Percentiles rank a stretch among this genome's conserved stretches.
These are phyloP conservation scores for Trichoderma erinaceum DNA, from an alignment of 495 filamentous ascomycete genomes.

Conservation along the genomic window DNA sequence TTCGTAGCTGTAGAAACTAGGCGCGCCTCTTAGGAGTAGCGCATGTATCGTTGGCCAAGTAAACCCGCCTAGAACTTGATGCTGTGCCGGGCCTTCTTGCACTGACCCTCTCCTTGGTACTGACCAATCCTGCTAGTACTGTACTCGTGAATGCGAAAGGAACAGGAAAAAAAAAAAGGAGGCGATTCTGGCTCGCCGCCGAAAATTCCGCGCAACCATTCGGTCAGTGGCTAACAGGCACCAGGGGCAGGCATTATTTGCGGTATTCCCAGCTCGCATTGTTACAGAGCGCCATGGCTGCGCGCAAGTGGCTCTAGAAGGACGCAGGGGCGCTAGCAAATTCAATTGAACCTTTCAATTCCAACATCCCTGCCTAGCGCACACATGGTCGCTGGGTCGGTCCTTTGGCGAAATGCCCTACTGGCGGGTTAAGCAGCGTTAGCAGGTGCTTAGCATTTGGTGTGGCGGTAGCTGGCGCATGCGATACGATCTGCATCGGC, in stretches of 20 bases:
- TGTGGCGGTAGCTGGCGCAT: neutral
- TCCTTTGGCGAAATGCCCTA: neutral
- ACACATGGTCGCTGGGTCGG: neutral
- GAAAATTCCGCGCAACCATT: neutral
- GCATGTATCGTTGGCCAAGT: too few species aligned
- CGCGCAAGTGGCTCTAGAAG: conserved; percentile 1
- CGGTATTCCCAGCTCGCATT: neutral
- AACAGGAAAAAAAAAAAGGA: neutral
- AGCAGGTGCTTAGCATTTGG: neutral
- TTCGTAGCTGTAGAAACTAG: too few species aligned
- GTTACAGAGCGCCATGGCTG: neutral
- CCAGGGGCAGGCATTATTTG: neutral
- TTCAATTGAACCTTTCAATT: conserved; percentile 5
- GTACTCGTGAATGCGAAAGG: neutral
- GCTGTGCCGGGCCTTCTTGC: neutral
- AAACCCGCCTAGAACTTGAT: too few species aligned
- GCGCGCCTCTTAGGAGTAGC: too few species aligned
- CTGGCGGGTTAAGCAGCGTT: neutral
- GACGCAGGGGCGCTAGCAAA: conserved; percentile 1
- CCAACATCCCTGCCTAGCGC: neutral
- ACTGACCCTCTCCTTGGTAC: neutral
- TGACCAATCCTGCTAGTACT: neutral
- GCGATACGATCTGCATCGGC: conserved; percentile 1
- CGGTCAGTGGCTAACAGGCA: neutral
- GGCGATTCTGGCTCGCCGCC: neutral